A percentile compares a stretch with the other conserved stretches of the same genome.
Conservation (phyloP, 2,329 filamentous ascomycete genomes). For the Aspergillus sp. region DNA sequence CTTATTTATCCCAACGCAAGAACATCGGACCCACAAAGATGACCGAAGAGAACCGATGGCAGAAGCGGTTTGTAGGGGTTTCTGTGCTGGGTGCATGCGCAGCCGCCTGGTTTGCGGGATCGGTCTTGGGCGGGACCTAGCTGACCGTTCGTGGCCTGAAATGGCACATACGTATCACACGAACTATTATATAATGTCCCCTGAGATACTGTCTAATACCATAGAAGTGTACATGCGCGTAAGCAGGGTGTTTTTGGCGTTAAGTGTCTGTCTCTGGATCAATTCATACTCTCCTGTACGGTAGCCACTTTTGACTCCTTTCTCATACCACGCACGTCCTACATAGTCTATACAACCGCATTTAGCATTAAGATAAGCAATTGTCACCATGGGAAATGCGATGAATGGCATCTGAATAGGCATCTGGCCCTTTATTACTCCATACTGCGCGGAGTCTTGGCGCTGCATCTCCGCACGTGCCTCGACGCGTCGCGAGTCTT, state of each 20-base stretch:
- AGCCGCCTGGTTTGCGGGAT: conserved; percentile 30
- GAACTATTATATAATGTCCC: background rate
- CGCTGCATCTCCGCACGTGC: conserved; percentile 18
- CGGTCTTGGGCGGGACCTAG: conserved; percentile 21
- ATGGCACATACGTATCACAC: background rate
- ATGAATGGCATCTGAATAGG: background rate
- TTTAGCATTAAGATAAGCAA: too few relatives aligned
- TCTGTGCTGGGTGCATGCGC: conserved; percentile 28
- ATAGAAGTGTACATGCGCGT: background rate
- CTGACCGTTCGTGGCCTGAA: background rate
- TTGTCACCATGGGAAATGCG: background rate
- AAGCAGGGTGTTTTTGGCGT: background rate
- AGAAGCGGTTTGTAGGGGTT: conserved; percentile 38
- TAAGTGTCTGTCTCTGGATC: background rate
- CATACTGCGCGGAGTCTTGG: conserved; percentile 11
- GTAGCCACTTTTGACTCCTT: too few relatives aligned
- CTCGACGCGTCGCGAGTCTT: conserved; percentile 18
- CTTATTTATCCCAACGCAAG: conserved; percentile 26
- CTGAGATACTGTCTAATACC: background rate
- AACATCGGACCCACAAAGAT: conserved; percentile 49
- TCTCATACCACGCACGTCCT: too few relatives aligned
- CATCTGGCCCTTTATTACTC: too few relatives aligned
- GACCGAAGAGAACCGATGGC: conserved; percentile 58
- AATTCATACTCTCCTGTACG: background rate
- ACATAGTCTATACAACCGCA: too few relatives aligned